A percentile compares a stretch with the other conserved stretches of the same genome.
Evolutionary conservation across 176 grass and related monocot genomes (phyloP).

Genomic region (Carex cristatella): DNA sequence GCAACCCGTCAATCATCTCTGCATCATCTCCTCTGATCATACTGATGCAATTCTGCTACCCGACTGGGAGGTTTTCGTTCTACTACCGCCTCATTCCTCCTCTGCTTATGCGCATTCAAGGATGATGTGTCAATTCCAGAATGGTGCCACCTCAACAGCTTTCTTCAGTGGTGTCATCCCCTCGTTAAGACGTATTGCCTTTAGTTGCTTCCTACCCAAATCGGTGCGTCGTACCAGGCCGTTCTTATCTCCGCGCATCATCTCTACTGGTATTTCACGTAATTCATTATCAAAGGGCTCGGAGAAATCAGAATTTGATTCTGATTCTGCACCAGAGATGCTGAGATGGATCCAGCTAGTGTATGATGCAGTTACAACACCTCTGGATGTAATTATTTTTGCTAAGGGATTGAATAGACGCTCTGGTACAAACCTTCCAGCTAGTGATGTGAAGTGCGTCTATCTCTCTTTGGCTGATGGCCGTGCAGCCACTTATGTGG

Average conservation of each 20-base stretch:
- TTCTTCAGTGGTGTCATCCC: neutral
- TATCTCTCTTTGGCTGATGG: neutral
- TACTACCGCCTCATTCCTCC: neutral
- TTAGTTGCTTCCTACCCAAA: constrained; percentile 13
- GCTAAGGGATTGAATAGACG: constrained; percentile 33
- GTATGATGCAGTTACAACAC: constrained; percentile 28
- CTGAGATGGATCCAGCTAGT: constrained; percentile 23
- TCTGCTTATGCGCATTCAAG: neutral
- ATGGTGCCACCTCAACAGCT: constrained; percentile 14
- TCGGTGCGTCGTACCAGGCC: neutral
- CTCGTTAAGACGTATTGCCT: neutral
- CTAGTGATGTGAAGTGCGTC: constrained; percentile 9
- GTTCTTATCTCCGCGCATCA: constrained; percentile 25
- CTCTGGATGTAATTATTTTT: constrained; percentile 27
- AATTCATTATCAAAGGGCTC: neutral
- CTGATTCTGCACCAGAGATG: constrained; percentile 22
- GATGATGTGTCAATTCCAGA: constrained; percentile 18
- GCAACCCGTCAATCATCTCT: neutral
- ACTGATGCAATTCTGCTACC: constrained; percentile 22
- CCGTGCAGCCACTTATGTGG: neutral
- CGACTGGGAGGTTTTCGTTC: constrained; percentile 28
- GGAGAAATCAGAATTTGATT: neutral
- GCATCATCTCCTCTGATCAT: neutral
- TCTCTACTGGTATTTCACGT: neutral
- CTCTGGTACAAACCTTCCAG: constrained; percentile 12